phyloP scores from a whole-genome alignment of 352 stramenopile species.

The Pythium brachiatum region DNA sequence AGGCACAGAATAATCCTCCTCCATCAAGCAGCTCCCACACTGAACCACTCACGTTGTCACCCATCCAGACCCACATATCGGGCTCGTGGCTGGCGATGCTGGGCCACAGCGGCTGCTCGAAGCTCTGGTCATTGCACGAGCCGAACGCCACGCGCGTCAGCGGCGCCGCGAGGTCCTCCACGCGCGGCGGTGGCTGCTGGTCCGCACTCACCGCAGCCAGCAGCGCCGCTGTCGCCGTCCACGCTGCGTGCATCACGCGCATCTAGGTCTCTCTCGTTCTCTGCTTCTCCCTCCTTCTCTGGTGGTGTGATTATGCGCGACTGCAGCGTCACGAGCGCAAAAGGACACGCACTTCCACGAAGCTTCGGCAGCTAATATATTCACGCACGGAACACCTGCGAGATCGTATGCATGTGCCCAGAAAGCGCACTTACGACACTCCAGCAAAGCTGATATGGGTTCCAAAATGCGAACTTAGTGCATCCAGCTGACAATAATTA shows the following conservation, averaged over 20 bases:
- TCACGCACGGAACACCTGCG: too few species aligned
- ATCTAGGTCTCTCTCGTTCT: background rate
- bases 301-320: background rate
- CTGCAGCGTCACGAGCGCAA: background rate
- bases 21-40: too few species aligned
- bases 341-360: too few species aligned
- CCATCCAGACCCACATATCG: conserved; percentile 86
- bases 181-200: conserved; percentile 8
- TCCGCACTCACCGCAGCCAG: background rate
- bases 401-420: too few species aligned
- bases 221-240: background rate
- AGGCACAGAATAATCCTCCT: too few species aligned
- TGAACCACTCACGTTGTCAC: conserved; percentile 63
- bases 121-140: conserved; percentile 87
- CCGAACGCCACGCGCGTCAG: conserved; percentile 70
- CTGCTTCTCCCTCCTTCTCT: background rate
- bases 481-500: too few species aligned
- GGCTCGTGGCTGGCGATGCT: conserved; percentile 56
- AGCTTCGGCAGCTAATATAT: too few species aligned
- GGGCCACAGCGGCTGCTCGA: conserved; percentile 74
- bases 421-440: too few species aligned
- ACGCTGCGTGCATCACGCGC: background rate
- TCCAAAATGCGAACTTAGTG: too few species aligned
- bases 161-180: conserved; percentile 41
- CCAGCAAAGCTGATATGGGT: too few species aligned